A percentile compares a stretch with the other conserved stretches of the same genome.
Evolutionary conservation across 495 filamentous ascomycete genomes (phyloP).

Genomic region (Hyaloscypha hepaticicola): DNA sequence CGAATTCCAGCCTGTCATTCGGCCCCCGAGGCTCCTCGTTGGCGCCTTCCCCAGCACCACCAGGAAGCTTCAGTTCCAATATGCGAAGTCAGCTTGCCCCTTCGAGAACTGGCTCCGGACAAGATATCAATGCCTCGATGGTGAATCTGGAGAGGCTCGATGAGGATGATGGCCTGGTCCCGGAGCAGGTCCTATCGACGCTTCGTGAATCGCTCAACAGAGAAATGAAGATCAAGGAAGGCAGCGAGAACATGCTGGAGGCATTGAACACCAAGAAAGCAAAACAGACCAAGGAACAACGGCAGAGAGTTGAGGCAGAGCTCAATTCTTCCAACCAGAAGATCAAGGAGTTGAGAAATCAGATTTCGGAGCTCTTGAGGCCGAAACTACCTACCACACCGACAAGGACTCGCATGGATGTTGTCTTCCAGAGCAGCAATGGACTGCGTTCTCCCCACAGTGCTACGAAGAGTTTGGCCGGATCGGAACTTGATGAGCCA

Average conservation of each 20-base stretch:
- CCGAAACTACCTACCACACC: conserved; percentile 70
- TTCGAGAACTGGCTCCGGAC: conserved; percentile 65
- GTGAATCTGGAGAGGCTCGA: conserved; percentile 58
- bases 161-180: conserved; percentile 59
- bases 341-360: conserved; percentile 76
- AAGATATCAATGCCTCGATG: conserved; percentile 52
- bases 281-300: conserved; percentile 92
- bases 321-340: conserved; percentile 87
- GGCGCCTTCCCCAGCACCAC: conserved; percentile 68
- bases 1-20: conserved; percentile 60
- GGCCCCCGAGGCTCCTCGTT: conserved; percentile 63
- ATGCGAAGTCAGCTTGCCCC: conserved; percentile 71
- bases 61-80: conserved; percentile 92
- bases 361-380: conserved; percentile 68
- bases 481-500: conserved; percentile 60
- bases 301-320: conserved; percentile 83
- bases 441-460: conserved; percentile 66
- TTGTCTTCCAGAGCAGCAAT: conserved; percentile 60
- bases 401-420: conserved; percentile 64
- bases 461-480: conserved; percentile 48
- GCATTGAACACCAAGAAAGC: conserved; percentile 91
- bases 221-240: conserved; percentile 95
- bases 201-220: conserved; percentile 83
- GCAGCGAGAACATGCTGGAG: conserved; percentile 95
- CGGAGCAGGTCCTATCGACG: conserved; percentile 71